Conservation (phyloP, 768 basidiomycete species). For the Clitopilus passeckerianus region DNA sequence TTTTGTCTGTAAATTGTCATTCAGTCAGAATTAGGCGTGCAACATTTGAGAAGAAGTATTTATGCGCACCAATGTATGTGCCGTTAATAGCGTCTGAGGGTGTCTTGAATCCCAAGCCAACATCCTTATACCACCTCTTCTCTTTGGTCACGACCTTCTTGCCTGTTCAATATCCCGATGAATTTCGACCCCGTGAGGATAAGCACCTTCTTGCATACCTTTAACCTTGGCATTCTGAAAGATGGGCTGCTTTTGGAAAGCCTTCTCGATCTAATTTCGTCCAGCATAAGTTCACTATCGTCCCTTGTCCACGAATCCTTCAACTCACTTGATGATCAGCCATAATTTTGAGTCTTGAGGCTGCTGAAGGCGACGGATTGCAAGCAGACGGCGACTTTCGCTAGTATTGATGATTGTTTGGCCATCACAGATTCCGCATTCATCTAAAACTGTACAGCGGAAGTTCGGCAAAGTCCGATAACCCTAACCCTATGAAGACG, state of each 20-base stretch:
- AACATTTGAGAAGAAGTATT: background rate
- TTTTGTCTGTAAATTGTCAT: conserved; percentile 70
- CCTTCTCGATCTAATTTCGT: conserved; percentile 79
- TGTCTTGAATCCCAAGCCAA: conserved; percentile 95
- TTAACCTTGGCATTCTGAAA: conserved; percentile 97
- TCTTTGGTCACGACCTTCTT: conserved; percentile 94
- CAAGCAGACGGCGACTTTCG: conserved; percentile 25
- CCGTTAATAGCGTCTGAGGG: conserved; percentile 93
- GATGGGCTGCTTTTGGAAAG: conserved; percentile 95
- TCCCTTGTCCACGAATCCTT: background rate
- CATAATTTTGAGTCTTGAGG: conserved; percentile 30
- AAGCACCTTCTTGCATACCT: conserved; percentile 51
- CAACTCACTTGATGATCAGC: conserved; percentile 51
- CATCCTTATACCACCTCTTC: conserved; percentile 99
- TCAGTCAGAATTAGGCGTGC: background rate
- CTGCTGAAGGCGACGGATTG: conserved; percentile 20
- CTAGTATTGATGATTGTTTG: conserved; percentile 38
- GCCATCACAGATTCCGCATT: conserved; percentile 24
- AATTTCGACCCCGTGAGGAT: background rate
- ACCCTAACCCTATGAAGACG: conserved; percentile 3
- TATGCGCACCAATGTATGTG: conserved; percentile 85
- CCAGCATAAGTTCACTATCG: background rate
- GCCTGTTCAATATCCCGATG: conserved; percentile 23
- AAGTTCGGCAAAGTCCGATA: conserved; percentile 20
- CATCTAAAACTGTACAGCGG: conserved; percentile 35